Conservation (phyloP, 108 stramenopile genomes). For the Phaeodactylum tricornutum region DNA sequence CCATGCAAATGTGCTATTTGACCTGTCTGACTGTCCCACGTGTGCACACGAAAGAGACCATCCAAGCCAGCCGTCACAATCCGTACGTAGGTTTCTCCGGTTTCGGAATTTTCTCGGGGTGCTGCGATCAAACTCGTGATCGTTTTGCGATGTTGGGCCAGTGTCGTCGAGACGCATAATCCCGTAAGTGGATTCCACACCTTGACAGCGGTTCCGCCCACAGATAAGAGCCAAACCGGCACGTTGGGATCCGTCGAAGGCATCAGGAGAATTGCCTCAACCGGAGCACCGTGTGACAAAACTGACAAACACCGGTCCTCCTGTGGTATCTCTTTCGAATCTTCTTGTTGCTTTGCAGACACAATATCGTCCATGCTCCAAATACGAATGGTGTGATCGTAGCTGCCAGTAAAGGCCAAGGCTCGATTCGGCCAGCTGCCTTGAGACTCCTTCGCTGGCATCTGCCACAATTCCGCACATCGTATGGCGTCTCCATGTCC, state of each 20-base stretch:
- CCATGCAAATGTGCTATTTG: slow-evolving; percentile 53
- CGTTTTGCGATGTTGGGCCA: slow-evolving; percentile 74
- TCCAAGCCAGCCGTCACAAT: slow-evolving; percentile 66
- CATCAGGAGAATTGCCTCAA: slow-evolving; percentile 58
- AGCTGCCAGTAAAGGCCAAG: slow-evolving; percentile 44
- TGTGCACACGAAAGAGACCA: slow-evolving; percentile 64
- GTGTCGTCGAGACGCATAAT: slow-evolving; percentile 34
- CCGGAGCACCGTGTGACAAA: slow-evolving; percentile 70
- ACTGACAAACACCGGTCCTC: slow-evolving; percentile 48
- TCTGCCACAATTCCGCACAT: slow-evolving; percentile 21
- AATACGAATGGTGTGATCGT: slow-evolving; percentile 78
- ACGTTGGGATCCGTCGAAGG: slow-evolving; percentile 23
- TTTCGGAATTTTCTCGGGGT: background rate
- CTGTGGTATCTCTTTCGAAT: slow-evolving; percentile 10
- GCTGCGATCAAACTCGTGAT: slow-evolving; percentile 42
- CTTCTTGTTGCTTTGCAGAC: background rate
- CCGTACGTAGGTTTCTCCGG: slow-evolving; percentile 9
- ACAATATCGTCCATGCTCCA: slow-evolving; percentile 50
- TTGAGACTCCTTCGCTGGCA: background rate
- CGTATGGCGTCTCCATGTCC: slow-evolving; percentile 79
- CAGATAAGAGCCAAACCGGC: slow-evolving; percentile 55
- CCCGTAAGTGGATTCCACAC: slow-evolving; percentile 74
- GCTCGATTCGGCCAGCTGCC: background rate
- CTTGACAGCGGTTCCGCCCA: slow-evolving; percentile 69
- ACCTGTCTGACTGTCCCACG: slow-evolving; percentile 34